Base-by-base conservation (phyloP, 768 basidiomycete species). In the Mycena maculata region DNA sequence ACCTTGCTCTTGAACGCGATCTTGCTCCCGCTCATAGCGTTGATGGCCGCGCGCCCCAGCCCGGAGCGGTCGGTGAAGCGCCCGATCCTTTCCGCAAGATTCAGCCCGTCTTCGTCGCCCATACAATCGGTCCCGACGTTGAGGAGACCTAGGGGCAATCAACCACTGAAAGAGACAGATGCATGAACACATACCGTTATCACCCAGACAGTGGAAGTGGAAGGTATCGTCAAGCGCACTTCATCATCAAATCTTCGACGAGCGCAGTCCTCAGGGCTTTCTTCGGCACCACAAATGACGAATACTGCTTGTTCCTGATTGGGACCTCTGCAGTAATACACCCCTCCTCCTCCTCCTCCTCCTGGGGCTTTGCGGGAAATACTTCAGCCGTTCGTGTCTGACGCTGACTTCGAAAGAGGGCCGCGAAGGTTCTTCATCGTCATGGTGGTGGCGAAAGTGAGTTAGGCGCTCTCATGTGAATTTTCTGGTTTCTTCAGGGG, bases 1-100 rank as follows among this genome's bases (percentile, higher is more conserved):
- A 98, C 97, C 79, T 98, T 98, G 77, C 88, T 90, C 80, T 93
- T 92, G 86, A 99, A 99, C 0, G 95, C 96, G 52, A 98, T 90
- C 76, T 96, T 95, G 79, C 90, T 91, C 38, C 91, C 88, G 50
- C 87, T 89, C 36, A 88, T 80, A 25, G 92, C 86, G 72, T 91
- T 89, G 68, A 89, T 86, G 18, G 88, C 87, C 20, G 88, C 84
- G 60, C 90, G 79, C 23, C 88, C 90, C 9, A 89, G 77, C 18
- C 90, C 91, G 9, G 90, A 88, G 60, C 90, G 87, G 76, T 98
- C 97, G 1, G 95, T 98, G 86, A 97, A 98, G 44, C 97, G 88
- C 4, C 97, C 97, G 68, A 99, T 94, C n/a, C 76, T 74, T 28
- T 79, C 77, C 49, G 76, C 81, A 22, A 90, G 68, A 71, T 88